Conservation (phyloP, 768 basidiomycete genomes). For the Cyclocybe aegerita region DNA sequence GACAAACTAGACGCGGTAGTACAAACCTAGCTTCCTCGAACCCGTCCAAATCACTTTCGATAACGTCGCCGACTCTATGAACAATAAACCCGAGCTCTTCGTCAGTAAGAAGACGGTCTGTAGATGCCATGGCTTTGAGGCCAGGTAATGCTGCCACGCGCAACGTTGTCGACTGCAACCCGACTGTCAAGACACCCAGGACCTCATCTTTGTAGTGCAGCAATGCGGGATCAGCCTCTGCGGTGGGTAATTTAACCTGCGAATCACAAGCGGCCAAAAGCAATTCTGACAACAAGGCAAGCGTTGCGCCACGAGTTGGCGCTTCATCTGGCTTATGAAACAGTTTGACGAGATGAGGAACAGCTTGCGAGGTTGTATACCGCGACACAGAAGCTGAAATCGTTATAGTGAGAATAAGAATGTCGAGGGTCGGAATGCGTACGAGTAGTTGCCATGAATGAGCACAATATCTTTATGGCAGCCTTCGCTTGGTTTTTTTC, state of each 20-base stretch:
- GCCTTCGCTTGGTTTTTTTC: conserved; percentile 92
- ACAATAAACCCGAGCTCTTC: conserved; percentile 82
- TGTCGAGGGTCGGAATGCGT: conserved; percentile 20
- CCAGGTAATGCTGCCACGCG: conserved; percentile 63
- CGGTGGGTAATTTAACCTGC: conserved; percentile 6
- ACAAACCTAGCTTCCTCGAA: conserved; percentile 55
- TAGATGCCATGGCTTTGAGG: conserved; percentile 64
- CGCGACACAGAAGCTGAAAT: conserved; percentile 62
- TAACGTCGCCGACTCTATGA: conserved; percentile 68
- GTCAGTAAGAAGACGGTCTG: conserved; percentile 59
- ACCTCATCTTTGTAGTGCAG: conserved; percentile 74
- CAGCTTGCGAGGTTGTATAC: conserved; percentile 63
- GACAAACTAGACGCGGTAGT: conserved; percentile 4
- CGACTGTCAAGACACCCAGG: conserved; percentile 60
- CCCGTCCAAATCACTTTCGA: conserved; percentile 51
- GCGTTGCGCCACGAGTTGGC: conserved; percentile 61
- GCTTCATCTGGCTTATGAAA: conserved; percentile 74
- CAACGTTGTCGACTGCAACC: conserved; percentile 50
- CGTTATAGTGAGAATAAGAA: neutral
- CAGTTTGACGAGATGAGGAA: conserved; percentile 75
- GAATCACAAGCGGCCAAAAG: conserved; percentile 54
- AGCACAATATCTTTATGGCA: conserved; percentile 81
- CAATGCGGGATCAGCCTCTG: conserved; percentile 37
- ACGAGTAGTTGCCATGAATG: conserved; percentile 80
- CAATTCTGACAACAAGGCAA: conserved; percentile 67